Evolutionary conservation across 345 rosid species (phyloP), one percentile per base, ranked within the genome.

Genomic region (Lepidium didymum): DNA sequence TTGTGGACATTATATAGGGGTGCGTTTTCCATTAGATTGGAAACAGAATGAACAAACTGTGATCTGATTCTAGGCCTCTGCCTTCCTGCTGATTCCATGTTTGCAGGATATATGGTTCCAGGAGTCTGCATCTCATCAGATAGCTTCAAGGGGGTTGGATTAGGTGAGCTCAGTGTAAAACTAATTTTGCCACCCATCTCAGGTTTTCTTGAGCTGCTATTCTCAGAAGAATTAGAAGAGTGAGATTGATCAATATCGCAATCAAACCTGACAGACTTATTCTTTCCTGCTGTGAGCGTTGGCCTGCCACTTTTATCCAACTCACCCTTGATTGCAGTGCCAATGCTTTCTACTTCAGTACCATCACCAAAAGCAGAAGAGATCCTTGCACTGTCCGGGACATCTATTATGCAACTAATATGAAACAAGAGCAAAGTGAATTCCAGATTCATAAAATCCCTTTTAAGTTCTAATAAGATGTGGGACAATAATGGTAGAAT

Each of bases 81-180:
- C 75, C 60, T 74, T 10, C 72, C 79, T 40, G 73, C 71, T 61
- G 55, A 70, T 43, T 78, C 91, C 38, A 81, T 18, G 64, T 79
- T 81, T 61, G 87, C 72, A 45, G 93, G 87, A 68, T 79, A 94
- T 72, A 85, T 79, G 54, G 99, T 91, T 72, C 96, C 99, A 3
- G 97, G 97, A 72, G 99, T 95, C 80, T 95, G 96, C 96, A 95
- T 89, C 62, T 91, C 99, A 67, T 89, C 91, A 42, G 87, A 81
- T 64, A 95, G 77, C 75, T 84, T 87, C 64, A 86, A 27, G 9
- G 97, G 99, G 23, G 99, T 95, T 44, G 96, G 95, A 67, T 78
- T 76, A 31, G 96, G 93, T 12, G 84, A 80, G 67, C 53, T 51
- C 75, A 80, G 75, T 45, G 81, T 64, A 49, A 74, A 73, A 64